Conservation (phyloP, 2,329 filamentous ascomycete genomes). For the Chaetomiaceae sp. region DNA sequence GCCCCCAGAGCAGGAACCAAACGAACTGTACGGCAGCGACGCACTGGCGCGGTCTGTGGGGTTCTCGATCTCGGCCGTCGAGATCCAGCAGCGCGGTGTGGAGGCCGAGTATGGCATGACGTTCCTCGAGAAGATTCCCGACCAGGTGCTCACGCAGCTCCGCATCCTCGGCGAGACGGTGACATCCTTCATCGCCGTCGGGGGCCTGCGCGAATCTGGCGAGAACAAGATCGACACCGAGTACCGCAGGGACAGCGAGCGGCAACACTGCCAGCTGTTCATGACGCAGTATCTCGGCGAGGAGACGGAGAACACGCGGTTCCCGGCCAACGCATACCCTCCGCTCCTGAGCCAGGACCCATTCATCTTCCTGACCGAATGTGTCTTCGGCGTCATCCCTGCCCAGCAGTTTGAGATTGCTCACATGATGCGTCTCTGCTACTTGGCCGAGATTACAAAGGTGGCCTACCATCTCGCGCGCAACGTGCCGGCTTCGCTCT, state of each 20-base stretch:
- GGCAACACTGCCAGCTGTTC: conserved; percentile 74
- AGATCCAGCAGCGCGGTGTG: conserved; percentile 86
- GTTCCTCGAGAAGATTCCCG: conserved; percentile 76
- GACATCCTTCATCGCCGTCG: conserved; percentile 75
- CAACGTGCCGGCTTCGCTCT: conserved; percentile 48
- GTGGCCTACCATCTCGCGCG: conserved; percentile 58
- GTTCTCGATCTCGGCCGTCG: conserved; percentile 79
- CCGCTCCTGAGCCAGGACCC: conserved; percentile 65
- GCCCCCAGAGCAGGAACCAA: conserved; percentile 30
- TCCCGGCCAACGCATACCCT: conserved; percentile 42
- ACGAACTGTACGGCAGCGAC: conserved; percentile 51
- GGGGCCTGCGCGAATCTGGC: conserved; percentile 57
- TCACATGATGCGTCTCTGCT: conserved; percentile 79
- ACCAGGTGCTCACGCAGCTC: conserved; percentile 78
- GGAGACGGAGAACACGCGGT: conserved; percentile 36
- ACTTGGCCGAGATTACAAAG: conserved; percentile 86
- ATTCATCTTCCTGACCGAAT: conserved; percentile 78
- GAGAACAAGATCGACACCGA: conserved; percentile 61
- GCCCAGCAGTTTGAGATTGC: conserved; percentile 68
- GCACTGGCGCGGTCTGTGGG: conserved; percentile 65
- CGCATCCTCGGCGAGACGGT: conserved; percentile 86
- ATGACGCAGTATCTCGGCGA: conserved; percentile 50
- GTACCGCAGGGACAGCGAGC: conserved; percentile 61
- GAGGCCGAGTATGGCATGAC: conserved; percentile 69
- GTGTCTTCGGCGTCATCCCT: conserved; percentile 63